Base-by-base conservation (phyloP, 1,284 basidiomycete genomes). In the Marasmius oreades region DNA sequence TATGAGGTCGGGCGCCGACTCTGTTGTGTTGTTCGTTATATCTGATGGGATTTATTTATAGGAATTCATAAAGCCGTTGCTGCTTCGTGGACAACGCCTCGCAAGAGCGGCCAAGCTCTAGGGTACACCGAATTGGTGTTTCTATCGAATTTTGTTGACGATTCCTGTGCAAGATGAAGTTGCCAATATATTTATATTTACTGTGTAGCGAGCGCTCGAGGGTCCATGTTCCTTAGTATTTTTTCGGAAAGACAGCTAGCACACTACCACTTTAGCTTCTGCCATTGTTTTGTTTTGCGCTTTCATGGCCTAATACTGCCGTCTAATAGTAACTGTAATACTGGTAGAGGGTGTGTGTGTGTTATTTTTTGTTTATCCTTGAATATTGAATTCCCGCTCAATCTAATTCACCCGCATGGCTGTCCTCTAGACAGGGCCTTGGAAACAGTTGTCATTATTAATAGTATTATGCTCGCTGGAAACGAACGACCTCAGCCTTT, bases 31-130 rank as follows among this genome's bases (percentile, higher is more conserved):
- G n/a, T 46, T 11, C 50, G 31, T 31, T 18, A 26, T 52, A 53
- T n/a, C 24, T 8, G 7, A 34, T 22, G 44, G 51, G 39, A 20
- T 24, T 22, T 26, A 6, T 53, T 24, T 61, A 11, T 47, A 80
- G 78, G 66, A 73, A 56, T 76, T 74, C 23, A 79, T 83, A 56
- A 77, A 71, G 62, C 77, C 79, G 1, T 72, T 83, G 52, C 64
- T 84, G 28, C 60, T 72, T 44, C 73, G 78, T 2, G 80, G 81
- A 5, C 75, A 72, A 52, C 63, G 62, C 42, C 64, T 73, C 22
- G 73, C 70, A 23, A 43, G 45, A 18, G 45, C 34, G 34, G 34
- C 26, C 14, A 50, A 50, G 7, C 47, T 50, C 23, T 23, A 24
- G 8, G 23, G 45, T 16, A 22, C 2, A 46, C 11, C 39, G n/a